Base-by-base conservation (phyloP, 257 asterid genomes). In the Rhazya stricta region DNA sequence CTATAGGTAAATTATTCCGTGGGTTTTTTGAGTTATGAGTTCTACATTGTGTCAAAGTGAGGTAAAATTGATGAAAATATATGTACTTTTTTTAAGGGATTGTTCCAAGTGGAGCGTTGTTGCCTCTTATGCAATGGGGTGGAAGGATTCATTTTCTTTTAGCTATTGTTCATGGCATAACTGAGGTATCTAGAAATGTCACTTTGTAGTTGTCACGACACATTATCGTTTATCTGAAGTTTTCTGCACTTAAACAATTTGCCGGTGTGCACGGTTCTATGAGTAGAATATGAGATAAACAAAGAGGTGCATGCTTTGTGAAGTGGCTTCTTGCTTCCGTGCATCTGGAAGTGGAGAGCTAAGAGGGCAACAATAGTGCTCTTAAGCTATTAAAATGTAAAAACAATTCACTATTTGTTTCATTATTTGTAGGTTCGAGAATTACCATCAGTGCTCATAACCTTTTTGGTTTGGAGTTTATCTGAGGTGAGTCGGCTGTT, bases 91-190 rank as follows among this genome's bases (percentile, higher is more conserved):
- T 73, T 80, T 69, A 77, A 94, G 99, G 99, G 84, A 85, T 92
- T 84, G 97, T 90, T 86, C 96, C 99, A 3, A 94, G 93, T 85
- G 99, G 97, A 39, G 75, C 81, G 63, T 39, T 90, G 77, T 84
- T 92, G 78, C 97, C 99, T 73, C 83, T 94, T 86, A 81, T 92
- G 97, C 99, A 94, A 81, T 92, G 99, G 99, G 96, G 94, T 80
- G 99, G 98, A 80, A 87, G 94, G 87, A 87, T 86, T 77, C 97
- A 94, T 84, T 92, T 90, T 79, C 80, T 94, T 84, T 83, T 90
- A 51, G 99, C 97, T 73, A 58, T 92, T 84, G 91, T 90, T 75
- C 81, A 80, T 41, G 77, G 77, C 43, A 83, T 94, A 76, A 69
- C 43, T 1, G 95, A 89, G 99, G 98, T 93, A 71, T 39, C 46